Percentiles rank a stretch among this genome's conserved stretches.
Evolutionary conservation across 2,329 filamentous ascomycete genomes (phyloP).

Genomic region (Tolypocladium guangdongense): DNA sequence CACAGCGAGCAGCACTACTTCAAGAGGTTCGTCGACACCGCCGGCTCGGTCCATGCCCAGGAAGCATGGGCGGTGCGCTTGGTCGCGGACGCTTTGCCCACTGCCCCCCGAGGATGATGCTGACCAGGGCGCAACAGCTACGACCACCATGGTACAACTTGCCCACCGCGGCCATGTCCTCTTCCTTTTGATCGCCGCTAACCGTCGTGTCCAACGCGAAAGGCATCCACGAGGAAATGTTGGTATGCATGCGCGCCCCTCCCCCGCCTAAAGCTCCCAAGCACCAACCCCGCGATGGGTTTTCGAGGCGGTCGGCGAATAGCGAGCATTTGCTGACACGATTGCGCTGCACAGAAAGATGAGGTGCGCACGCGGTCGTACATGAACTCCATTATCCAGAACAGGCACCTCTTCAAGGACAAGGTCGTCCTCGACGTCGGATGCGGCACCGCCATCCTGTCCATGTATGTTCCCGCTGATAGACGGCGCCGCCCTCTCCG

Average conservation of each 20-base stretch:
- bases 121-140: slow-evolving; percentile 53
- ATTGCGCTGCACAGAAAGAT: slow-evolving; percentile 60
- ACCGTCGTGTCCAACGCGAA: slow-evolving; percentile 4
- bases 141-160: slow-evolving; percentile 78
- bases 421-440: slow-evolving; percentile 88
- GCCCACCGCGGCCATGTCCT: neutral
- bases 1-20: slow-evolving; percentile 99
- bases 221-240: slow-evolving; percentile 97
- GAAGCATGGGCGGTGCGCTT: neutral
- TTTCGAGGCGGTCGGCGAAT: neutral
- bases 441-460: slow-evolving; percentile 94
- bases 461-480: slow-evolving; percentile 60
- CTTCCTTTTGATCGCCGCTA: slow-evolving; percentile 17
- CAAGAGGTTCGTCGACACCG: slow-evolving; percentile 58
- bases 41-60: neutral
- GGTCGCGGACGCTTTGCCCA: neutral
- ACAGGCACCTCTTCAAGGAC: slow-evolving; percentile 82
- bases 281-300: slow-evolving; percentile 1
- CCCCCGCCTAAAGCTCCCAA: slow-evolving; percentile 1
- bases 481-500: neutral
- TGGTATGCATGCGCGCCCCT: slow-evolving; percentile 51
- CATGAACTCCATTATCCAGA: slow-evolving; percentile 95
- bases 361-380: slow-evolving; percentile 95
- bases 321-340: slow-evolving; percentile 8
- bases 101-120: slow-evolving; percentile 9